Evolutionary conservation across 805 yeast species (phyloP), one percentile per base, ranked within the genome.

Genomic region (Brettanomyces naardenensis): DNA sequence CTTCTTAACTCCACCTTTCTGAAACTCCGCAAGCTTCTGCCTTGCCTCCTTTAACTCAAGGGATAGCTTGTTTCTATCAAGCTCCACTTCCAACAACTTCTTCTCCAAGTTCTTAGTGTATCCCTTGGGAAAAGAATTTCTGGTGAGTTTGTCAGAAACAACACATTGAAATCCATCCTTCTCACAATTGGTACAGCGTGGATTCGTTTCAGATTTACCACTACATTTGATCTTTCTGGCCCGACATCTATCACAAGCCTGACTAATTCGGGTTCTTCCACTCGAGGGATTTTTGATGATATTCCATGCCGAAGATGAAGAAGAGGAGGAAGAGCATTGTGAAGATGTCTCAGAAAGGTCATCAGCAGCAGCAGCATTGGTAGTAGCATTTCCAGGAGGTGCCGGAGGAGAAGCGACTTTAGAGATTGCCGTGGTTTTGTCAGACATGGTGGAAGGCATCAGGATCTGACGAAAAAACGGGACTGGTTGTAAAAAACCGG

Each of bases 231-330:
- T 80, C 58, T 82, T 83, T 47, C 84, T 79, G 45, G 80, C 74
- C 32, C 90, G 65, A 49, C 92, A 83, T 25, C 92, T 63, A 55
- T 83, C 92, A 59, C 94, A 83, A 2, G 92, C 92, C 56, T 83
- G 92, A 1, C 82, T 72, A 3, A 80, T 78, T 43, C 90, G 55
- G 4, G 68, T 53, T 35, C 61, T 48, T 37, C 67, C 67, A 40
- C 56, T 59, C 10, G 43, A 36, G 3, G 64, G 64, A 33, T 57
- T 59, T 42, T 58, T 62, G 23, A 62, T 62, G 19, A 61, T 48
- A 35, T 57, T 57, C 62, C 62, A 57, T 14, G 53, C 43, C 6
- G 35, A 25, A 5, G 19, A 9, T 5, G 36, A n/a, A 23, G 29
- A 14, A 22, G 31, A 11, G 19, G 30, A 11, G 13, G n/a, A 11